Percentiles rank a stretch among this genome's conserved stretches.
phyloP scores from a whole-genome alignment of 306 rosid species.

The Glycine soja region DNA sequence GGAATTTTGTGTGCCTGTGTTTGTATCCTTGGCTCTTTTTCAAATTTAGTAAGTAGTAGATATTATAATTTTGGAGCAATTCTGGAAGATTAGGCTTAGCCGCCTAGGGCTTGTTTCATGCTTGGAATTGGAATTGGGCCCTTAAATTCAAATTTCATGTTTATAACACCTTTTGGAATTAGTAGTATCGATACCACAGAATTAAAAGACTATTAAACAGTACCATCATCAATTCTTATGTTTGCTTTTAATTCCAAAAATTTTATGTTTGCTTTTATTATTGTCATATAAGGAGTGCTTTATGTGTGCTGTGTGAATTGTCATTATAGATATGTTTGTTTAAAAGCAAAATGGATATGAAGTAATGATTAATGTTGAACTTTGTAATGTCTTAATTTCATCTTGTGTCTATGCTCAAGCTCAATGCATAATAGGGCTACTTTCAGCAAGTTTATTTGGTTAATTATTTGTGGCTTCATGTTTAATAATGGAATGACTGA shows the following conservation, averaged over 20 bases:
- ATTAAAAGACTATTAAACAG: background rate
- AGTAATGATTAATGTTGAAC: constrained; percentile 8
- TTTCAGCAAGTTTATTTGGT: constrained; percentile 36
- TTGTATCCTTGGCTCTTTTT: background rate
- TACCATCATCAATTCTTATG: constrained; percentile 17
- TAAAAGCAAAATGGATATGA: background rate
- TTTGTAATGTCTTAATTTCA: constrained; percentile 29
- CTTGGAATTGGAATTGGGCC: background rate
- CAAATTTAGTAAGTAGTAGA: constrained; percentile 11
- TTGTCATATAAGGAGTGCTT: constrained; percentile 11
- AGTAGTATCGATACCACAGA: background rate
- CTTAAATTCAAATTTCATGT: constrained; percentile 17
- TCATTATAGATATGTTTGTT: background rate
- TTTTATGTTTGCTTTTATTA: constrained; percentile 27
- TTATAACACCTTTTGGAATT: background rate
- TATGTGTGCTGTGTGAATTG: constrained; percentile 28
- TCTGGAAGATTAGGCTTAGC: background rate
- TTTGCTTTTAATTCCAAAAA: background rate
- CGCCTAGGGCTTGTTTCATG: background rate
- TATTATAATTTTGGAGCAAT: constrained; percentile 1
- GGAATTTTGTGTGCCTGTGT: background rate
- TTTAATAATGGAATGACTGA: constrained; percentile 38
- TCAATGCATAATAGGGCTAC: constrained; percentile 21
- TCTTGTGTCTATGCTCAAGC: constrained; percentile 21
- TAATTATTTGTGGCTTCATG: constrained; percentile 16